A percentile compares a stretch with the other conserved stretches of the same genome.
These are phyloP conservation scores for Aspergillus sp. DNA, from an alignment of 2,329 filamentous ascomycete species.

Conservation along the genomic window DNA sequence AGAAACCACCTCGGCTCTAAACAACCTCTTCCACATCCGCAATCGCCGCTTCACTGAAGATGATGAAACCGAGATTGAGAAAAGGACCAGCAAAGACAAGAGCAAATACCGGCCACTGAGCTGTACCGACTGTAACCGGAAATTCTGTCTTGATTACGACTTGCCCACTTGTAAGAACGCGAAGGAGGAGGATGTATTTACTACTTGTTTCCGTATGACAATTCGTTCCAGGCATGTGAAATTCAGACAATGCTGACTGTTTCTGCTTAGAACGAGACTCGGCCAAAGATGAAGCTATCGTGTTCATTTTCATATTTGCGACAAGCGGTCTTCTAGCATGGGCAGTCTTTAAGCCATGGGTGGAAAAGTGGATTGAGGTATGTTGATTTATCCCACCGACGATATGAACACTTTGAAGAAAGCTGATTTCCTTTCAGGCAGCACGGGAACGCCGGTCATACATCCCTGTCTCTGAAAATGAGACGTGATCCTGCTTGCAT, in stretches of 20 bases:
- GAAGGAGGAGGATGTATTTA: slow-evolving; percentile 60
- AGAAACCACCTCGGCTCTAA: slow-evolving; percentile 13
- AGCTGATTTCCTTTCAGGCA: slow-evolving; percentile 27
- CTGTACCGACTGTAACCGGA: slow-evolving; percentile 64
- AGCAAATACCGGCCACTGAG: slow-evolving; percentile 42
- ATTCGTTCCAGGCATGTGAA: background rate
- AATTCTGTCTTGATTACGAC: slow-evolving; percentile 61
- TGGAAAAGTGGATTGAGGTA: slow-evolving; percentile 53
- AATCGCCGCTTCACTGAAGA: slow-evolving; percentile 9
- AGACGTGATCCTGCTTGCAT: slow-evolving; percentile 2
- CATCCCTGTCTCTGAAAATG: slow-evolving; percentile 43
- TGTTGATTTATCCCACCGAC: background rate
- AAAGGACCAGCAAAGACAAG: slow-evolving; percentile 31
- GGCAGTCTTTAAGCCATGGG: slow-evolving; percentile 57
- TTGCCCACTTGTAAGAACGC: slow-evolving; percentile 58
- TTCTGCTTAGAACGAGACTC: slow-evolving; percentile 52
- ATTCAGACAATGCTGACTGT: slow-evolving; percentile 17
- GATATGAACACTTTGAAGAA: background rate
- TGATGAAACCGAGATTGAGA: slow-evolving; percentile 13
- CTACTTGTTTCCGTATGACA: slow-evolving; percentile 59
- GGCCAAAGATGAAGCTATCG: slow-evolving; percentile 62
- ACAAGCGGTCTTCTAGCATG: slow-evolving; percentile 58
- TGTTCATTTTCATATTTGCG: slow-evolving; percentile 62
- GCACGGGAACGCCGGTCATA: slow-evolving; percentile 47
- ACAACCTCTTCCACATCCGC: slow-evolving; percentile 17